Conservation (phyloP, 1,284 basidiomycete species). For the Phellinidium pouzarii region DNA sequence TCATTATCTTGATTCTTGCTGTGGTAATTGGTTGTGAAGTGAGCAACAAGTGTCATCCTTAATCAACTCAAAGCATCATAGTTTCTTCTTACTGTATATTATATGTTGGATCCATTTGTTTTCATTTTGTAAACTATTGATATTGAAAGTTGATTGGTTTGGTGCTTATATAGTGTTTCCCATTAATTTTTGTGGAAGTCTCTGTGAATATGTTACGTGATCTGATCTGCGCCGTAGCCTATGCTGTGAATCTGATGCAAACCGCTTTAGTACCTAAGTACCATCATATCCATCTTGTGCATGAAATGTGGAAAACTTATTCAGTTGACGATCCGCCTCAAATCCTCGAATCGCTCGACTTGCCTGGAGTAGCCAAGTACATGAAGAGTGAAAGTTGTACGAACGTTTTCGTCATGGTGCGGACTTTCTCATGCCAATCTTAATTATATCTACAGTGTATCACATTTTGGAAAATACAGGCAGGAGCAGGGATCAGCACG, state of each 20-base stretch:
- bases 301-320: not conserved
- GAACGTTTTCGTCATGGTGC: constrained; percentile 18
- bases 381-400: constrained; percentile 16
- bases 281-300: not conserved
- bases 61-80: constrained; percentile 20
- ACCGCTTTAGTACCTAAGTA: not conserved
- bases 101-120: too few species aligned
- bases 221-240: too few species aligned
- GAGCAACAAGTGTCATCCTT: constrained; percentile 28
- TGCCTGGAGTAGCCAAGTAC: constrained; percentile 16
- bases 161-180: constrained; percentile 31
- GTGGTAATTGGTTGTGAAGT: constrained; percentile 55
- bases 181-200: too few species aligned
- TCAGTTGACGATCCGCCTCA: constrained; percentile 8
- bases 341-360: constrained; percentile 15
- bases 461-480: not conserved
- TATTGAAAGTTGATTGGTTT: too few species aligned
- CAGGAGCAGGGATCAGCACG: constrained; percentile 16
- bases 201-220: too few species aligned
- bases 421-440: not conserved
- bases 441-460: not conserved
- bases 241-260: not conserved
- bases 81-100: too few species aligned
- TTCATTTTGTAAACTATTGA: too few species aligned
- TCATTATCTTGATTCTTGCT: constrained; percentile 57